phyloP scores from a whole-genome alignment of 257 asterid species.

The Capsicum pubescens region DNA sequence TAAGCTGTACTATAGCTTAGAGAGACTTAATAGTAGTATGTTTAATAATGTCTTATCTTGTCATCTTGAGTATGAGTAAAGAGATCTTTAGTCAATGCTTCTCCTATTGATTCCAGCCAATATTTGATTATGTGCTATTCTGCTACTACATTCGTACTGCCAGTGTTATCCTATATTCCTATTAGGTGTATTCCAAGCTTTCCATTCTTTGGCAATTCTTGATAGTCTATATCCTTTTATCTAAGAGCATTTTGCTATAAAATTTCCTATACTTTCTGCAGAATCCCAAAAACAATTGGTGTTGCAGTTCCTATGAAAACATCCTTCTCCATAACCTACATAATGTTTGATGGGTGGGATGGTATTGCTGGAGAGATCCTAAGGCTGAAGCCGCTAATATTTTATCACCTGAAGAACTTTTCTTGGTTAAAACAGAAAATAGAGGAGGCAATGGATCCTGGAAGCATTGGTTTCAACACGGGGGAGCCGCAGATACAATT shows the following conservation, averaged over 20 bases:
- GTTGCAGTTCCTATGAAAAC: constrained; percentile 96
- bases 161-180: not conserved
- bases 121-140: constrained; percentile 16
- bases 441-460: constrained; percentile 98
- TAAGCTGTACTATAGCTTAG: not conserved
- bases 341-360: constrained; percentile 99
- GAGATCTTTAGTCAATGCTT: not conserved
- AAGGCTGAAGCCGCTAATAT: constrained; percentile 72
- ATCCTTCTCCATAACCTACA: constrained; percentile 89
- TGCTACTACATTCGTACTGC: not conserved
- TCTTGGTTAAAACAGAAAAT: constrained; percentile 91
- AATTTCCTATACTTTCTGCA: constrained; percentile 40
- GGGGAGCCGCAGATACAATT: constrained; percentile 94
- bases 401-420: constrained; percentile 83
- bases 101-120: not conserved
- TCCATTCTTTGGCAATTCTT: not conserved
- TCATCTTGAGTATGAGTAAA: not conserved
- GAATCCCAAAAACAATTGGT: constrained; percentile 80
- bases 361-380: constrained; percentile 90
- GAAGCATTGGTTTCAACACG: constrained; percentile 84
- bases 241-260: not conserved
- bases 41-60: not conserved
- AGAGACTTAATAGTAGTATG: not conserved
- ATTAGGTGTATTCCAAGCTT: constrained; percentile 10
- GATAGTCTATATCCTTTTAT: not conserved